Conservation (phyloP, 805 yeast genomes). For the Suhomyces tanzawaensis region DNA sequence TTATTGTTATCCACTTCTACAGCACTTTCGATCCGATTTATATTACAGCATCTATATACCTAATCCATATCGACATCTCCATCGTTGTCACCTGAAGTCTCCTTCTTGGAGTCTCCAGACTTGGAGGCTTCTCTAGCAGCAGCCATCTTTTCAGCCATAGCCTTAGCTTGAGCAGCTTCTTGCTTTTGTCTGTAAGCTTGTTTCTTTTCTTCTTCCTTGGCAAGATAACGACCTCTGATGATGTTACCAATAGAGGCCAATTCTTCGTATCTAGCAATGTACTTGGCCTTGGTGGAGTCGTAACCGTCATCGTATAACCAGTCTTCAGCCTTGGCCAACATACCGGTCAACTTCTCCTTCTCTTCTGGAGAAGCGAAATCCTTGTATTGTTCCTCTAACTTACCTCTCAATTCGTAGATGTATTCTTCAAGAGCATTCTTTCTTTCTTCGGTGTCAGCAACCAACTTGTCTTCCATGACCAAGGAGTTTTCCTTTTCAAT, state of each 20-base stretch:
- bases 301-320: slow-evolving; percentile 98
- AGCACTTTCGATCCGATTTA: no score
- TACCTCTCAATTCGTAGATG: slow-evolving; percentile 95
- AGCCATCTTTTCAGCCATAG: slow-evolving; percentile 78
- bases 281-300: slow-evolving; percentile 93
- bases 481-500: slow-evolving; percentile 83
- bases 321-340: slow-evolving; percentile 86
- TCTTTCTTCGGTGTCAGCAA: slow-evolving; percentile 97
- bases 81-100: slow-evolving; percentile 21
- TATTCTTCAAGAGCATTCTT: slow-evolving; percentile 98
- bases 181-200: slow-evolving; percentile 82
- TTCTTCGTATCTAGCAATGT: slow-evolving; percentile 97
- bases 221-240: slow-evolving; percentile 90
- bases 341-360: slow-evolving; percentile 70
- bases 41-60: neutral
- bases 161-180: slow-evolving; percentile 82
- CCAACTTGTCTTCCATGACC: slow-evolving; percentile 89
- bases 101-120: slow-evolving; percentile 20
- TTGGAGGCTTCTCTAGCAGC: slow-evolving; percentile 64
- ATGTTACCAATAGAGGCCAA: slow-evolving; percentile 92
- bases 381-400: slow-evolving; percentile 87
- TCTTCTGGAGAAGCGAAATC: slow-evolving; percentile 88
- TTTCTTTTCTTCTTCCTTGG: slow-evolving; percentile 93
- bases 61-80: slow-evolving; percentile 40
- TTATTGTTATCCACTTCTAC: no score